Evolutionary conservation across 2,329 filamentous ascomycete genomes (phyloP).

Genomic region (Helotiales sp.): DNA sequence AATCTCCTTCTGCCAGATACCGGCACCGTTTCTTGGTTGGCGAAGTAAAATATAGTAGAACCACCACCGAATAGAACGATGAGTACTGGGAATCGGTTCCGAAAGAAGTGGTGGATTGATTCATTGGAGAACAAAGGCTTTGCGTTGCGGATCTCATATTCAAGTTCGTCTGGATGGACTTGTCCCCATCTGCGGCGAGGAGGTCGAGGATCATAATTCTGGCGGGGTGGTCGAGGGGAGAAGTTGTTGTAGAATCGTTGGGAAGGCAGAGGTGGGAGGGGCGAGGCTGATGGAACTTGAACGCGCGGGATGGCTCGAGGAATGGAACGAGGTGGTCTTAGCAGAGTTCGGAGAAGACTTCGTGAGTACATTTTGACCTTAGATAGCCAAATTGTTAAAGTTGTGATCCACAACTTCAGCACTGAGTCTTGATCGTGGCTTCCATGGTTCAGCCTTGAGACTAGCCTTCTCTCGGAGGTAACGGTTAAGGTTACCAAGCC

Average conservation of each 20-base stretch:
- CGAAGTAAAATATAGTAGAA: conserved; percentile 57
- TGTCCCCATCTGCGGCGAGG: conserved; percentile 1
- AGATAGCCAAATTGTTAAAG: neutral
- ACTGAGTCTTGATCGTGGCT: neutral
- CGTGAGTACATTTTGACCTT: neutral
- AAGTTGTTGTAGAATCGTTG: neutral
- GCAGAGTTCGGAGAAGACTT: neutral
- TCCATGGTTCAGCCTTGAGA: too few relatives aligned
- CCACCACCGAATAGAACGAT: conserved; percentile 43
- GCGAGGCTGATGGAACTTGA: neutral
- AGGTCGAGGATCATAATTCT: conserved; percentile 6
- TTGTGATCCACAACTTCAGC: neutral
- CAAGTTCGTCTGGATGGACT: neutral
- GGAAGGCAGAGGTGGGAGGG: neutral
- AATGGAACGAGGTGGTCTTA: neutral
- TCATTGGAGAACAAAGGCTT: conserved; percentile 41
- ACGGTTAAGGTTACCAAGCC: too few relatives aligned
- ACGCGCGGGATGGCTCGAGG: neutral
- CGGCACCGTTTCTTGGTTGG: conserved; percentile 71
- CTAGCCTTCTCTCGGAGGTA: too few relatives aligned
- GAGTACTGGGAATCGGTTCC: conserved; percentile 39
- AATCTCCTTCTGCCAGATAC: conserved; percentile 72
- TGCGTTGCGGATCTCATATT: conserved; percentile 15
- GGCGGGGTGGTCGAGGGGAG: conserved; percentile 5
- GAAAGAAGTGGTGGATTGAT: conserved; percentile 35